phyloP scores from a whole-genome alignment of 495 filamentous ascomycete species.

The Aspergillus steynii region DNA sequence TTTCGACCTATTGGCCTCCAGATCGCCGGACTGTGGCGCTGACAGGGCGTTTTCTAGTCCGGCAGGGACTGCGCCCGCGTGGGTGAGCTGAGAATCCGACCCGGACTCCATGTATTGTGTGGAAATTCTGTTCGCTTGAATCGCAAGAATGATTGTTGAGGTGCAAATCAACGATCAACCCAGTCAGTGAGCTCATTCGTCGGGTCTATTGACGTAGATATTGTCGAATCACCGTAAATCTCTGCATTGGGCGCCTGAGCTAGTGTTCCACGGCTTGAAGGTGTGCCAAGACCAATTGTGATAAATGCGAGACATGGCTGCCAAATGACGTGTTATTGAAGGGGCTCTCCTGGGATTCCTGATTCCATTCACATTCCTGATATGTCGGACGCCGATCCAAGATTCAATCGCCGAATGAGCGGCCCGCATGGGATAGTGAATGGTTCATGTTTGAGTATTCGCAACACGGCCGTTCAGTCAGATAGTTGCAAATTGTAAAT shows the following conservation, averaged over 20 bases:
- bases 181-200: not conserved
- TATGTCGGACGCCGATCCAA: not conserved
- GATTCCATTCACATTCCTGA: not conserved
- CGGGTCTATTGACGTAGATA: not conserved
- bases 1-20: conserved; percentile 14
- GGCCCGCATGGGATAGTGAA: not conserved
- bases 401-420: not conserved
- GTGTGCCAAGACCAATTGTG: not conserved
- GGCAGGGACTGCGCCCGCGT: not conserved
- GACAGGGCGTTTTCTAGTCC: not conserved
- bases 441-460: too few species aligned
- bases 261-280: not conserved
- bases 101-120: not conserved
- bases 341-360: not conserved
- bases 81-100: not conserved
- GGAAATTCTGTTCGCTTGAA: too few species aligned
- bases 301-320: not conserved
- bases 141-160: not conserved
- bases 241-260: not conserved
- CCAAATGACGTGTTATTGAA: not conserved
- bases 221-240: not conserved
- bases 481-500: too few species aligned
- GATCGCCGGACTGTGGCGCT: not conserved
- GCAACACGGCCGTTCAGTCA: too few species aligned
- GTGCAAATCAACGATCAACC: not conserved